These are phyloP conservation scores for Picea sitchensis DNA, from an alignment of 75 land plant genomes.

Conservation along the genomic window DNA sequence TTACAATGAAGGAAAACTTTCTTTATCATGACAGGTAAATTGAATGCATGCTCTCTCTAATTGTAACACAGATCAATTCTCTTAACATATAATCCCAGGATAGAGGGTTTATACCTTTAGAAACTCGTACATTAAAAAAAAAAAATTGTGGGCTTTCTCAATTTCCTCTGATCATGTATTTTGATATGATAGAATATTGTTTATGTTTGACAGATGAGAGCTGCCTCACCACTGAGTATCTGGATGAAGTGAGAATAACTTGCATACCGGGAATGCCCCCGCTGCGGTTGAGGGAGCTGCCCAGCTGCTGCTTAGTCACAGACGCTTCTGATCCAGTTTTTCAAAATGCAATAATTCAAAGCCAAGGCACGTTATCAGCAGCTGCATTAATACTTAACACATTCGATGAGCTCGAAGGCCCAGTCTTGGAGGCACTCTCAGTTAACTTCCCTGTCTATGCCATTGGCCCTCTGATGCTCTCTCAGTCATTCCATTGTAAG, in stretches of 20 bases:
- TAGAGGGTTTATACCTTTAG: no score
- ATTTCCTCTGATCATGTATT: no score
- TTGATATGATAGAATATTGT: no score
- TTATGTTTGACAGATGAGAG: slow-evolving; percentile 28
- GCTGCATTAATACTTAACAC: slow-evolving; percentile 14
- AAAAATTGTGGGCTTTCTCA: no score
- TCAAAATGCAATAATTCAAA: neutral
- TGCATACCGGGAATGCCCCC: slow-evolving; percentile 37
- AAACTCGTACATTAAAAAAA: no score
- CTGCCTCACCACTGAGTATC: neutral
- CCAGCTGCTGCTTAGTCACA: slow-evolving; percentile 24
- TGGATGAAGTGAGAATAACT: slow-evolving; percentile 28
- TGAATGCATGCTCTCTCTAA: no score
- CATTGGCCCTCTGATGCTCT: slow-evolving; percentile 14
- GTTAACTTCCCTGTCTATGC: neutral
- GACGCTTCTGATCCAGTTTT: neutral
- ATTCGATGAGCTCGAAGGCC: slow-evolving; percentile 16
- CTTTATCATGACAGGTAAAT: no score
- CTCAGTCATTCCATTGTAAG: neutral
- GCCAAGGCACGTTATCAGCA: neutral
- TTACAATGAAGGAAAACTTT: no score
- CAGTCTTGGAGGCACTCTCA: slow-evolving; percentile 10
- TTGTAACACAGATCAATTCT: no score
- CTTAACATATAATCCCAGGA: no score
- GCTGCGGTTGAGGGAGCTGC: slow-evolving; percentile 37